phyloP scores from a whole-genome alignment of 2,329 filamentous ascomycete genomes.

The Colletotrichum spinosum region DNA sequence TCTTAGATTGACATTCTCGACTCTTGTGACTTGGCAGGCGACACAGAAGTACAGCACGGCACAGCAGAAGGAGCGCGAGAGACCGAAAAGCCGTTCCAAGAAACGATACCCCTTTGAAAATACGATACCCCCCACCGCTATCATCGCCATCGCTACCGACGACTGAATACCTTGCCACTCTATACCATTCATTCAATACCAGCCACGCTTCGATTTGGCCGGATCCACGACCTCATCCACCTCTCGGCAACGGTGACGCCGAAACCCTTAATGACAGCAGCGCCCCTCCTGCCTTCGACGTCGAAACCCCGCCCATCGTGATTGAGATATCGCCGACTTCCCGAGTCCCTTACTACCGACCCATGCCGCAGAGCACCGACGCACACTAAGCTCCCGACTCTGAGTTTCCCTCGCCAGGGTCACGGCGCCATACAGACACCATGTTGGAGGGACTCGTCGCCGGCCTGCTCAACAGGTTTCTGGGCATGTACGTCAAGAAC shows the following conservation, averaged over 20 bases:
- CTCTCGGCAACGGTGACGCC: background rate
- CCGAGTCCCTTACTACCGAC: conserved; percentile 26
- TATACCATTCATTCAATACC: background rate
- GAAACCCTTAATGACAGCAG: conserved; percentile 11
- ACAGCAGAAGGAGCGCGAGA: background rate
- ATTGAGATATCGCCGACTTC: conserved; percentile 8
- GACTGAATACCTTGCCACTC: too few relatives aligned
- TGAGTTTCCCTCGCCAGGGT: conserved; percentile 67
- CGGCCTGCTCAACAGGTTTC: conserved; percentile 96
- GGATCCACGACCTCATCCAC: conserved; percentile 8
- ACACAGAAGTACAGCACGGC: conserved; percentile 4
- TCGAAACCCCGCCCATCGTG: conserved; percentile 1
- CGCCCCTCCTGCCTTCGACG: background rate
- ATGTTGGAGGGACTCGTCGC: conserved; percentile 99
- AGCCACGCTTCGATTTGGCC: background rate
- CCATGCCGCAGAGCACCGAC: conserved; percentile 25
- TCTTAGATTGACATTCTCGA: conserved; percentile 1
- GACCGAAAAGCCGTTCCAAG: too few relatives aligned
- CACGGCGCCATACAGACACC: conserved; percentile 70
- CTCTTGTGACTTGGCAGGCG: conserved; percentile 9
- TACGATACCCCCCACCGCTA: too few relatives aligned
- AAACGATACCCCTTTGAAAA: conserved; percentile 15
- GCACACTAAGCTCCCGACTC: conserved; percentile 16
- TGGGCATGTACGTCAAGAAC: conserved; percentile 99
- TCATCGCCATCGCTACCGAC: too few relatives aligned